Percentiles rank a stretch among this genome's conserved stretches.
Evolutionary conservation across 2,329 filamentous ascomycete genomes (phyloP).

Genomic region (Scedosporium minutisporum): DNA sequence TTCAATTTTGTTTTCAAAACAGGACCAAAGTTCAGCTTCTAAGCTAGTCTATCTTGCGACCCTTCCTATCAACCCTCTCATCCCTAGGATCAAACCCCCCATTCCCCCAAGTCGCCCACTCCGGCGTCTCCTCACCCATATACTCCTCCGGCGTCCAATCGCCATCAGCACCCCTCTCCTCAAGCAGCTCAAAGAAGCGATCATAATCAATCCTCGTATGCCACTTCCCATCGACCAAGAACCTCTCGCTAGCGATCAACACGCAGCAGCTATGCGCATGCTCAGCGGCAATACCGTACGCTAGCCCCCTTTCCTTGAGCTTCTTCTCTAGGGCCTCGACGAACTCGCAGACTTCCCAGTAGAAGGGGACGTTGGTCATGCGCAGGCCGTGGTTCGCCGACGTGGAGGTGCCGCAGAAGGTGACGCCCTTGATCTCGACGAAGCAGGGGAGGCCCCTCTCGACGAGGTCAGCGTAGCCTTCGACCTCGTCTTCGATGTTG

Average conservation of each 20-base stretch:
- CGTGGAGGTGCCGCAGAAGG: constrained; percentile 86
- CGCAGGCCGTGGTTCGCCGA: constrained; percentile 75
- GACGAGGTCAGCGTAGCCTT: constrained; percentile 83
- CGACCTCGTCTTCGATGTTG: constrained; percentile 88
- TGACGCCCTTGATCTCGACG: constrained; percentile 92
- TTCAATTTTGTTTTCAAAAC: too few species aligned
- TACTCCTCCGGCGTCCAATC: constrained; percentile 86
- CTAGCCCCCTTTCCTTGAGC: constrained; percentile 59
- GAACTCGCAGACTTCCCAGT: constrained; percentile 79
- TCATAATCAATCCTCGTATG: constrained; percentile 88
- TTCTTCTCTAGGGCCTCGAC: constrained; percentile 64
- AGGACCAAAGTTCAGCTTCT: too few species aligned
- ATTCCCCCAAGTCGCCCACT: constrained; percentile 92
- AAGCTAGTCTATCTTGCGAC: constrained; percentile 46
- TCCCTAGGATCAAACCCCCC: constrained; percentile 91
- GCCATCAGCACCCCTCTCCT: constrained; percentile 53
- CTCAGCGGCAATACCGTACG: constrained; percentile 87
- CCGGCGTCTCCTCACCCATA: constrained; percentile 71
- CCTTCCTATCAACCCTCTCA: constrained; percentile 78
- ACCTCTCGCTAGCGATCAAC: constrained; percentile 72
- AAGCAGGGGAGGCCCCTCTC: constrained; percentile 82
- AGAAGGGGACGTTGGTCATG: constrained; percentile 98
- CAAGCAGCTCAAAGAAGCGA: constrained; percentile 75
- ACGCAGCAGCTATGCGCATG: constrained; percentile 94
- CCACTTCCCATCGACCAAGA: constrained; percentile 70